A percentile compares a stretch with the other conserved stretches of the same genome.
Conservation (phyloP, 2,329 filamentous ascomycete genomes). For the Alternaria postmessia region DNA sequence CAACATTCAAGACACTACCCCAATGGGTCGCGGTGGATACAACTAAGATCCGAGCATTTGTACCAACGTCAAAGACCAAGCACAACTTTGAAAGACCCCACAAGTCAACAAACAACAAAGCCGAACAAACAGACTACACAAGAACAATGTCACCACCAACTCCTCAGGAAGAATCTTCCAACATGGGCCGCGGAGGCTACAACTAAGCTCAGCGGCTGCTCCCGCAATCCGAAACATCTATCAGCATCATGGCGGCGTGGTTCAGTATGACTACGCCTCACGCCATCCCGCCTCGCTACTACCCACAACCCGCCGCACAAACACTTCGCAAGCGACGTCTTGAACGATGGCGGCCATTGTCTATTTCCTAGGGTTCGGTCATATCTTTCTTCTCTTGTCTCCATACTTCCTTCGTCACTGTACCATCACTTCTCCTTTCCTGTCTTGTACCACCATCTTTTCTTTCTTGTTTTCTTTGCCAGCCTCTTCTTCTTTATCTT, state of each 20-base stretch:
- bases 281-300: constrained; percentile 14
- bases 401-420: constrained; percentile 1
- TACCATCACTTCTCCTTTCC: constrained; percentile 7
- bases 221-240: constrained; percentile 19
- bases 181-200: constrained; percentile 49
- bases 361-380: not conserved
- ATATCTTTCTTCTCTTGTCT: not conserved
- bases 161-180: constrained; percentile 20
- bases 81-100: constrained; percentile 1
- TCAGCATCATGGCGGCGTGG: constrained; percentile 3
- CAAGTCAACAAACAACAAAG: constrained; percentile 27
- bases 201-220: constrained; percentile 34
- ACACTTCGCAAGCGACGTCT: constrained; percentile 38
- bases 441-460: not conserved
- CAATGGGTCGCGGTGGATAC: constrained; percentile 53
- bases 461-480: not conserved
- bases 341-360: constrained; percentile 34
- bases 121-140: constrained; percentile 2
- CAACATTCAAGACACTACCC: constrained; percentile 12
- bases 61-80: constrained; percentile 11
- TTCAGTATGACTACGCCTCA: constrained; percentile 9
- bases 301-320: constrained; percentile 21
- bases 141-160: constrained; percentile 13
- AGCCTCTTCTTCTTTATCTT: not conserved
- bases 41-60: constrained; percentile 41